Evolutionary conservation across 768 basidiomycete species (phyloP).

Genomic region (Suillus ampliporus): DNA sequence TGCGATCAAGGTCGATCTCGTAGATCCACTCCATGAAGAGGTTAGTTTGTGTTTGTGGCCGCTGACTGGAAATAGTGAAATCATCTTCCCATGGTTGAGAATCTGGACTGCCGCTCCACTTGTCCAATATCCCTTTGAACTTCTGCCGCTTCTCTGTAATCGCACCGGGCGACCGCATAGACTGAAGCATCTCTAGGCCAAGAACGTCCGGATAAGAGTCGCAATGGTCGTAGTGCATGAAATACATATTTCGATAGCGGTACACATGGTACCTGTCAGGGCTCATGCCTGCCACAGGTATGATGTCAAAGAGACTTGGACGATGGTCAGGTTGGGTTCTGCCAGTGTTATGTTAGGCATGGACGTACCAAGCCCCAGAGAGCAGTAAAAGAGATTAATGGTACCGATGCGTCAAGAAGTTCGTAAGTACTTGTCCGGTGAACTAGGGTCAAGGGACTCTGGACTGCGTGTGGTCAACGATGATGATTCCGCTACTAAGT

Average conservation of each 20-base stretch:
- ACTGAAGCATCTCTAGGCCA: constrained; percentile 25
- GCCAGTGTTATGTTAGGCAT: too few species aligned
- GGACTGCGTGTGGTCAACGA: too few species aligned
- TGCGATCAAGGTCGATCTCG: neutral
- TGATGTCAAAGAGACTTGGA: neutral
- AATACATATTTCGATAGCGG: constrained; percentile 28
- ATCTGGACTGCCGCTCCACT: constrained; percentile 7
- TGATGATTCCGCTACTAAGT: too few species aligned
- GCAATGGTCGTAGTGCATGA: constrained; percentile 22
- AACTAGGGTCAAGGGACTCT: too few species aligned
- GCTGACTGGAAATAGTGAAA: neutral
- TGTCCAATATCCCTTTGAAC: neutral
- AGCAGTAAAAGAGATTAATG: too few species aligned
- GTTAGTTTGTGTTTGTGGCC: neutral
- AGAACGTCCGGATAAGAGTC: constrained; percentile 31
- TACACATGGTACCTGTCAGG: constrained; percentile 23
- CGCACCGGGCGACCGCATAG: neutral
- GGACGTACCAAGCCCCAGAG: too few species aligned
- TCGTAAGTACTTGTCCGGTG: too few species aligned
- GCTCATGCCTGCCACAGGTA: constrained; percentile 23
- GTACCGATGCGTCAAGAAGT: too few species aligned
- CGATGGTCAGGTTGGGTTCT: neutral
- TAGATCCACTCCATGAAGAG: neutral
- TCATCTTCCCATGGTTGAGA: neutral
- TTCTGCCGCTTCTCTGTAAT: neutral